Evolutionary conservation across 768 basidiomycete genomes (phyloP).

Genomic region (Leccinellum luteum): DNA sequence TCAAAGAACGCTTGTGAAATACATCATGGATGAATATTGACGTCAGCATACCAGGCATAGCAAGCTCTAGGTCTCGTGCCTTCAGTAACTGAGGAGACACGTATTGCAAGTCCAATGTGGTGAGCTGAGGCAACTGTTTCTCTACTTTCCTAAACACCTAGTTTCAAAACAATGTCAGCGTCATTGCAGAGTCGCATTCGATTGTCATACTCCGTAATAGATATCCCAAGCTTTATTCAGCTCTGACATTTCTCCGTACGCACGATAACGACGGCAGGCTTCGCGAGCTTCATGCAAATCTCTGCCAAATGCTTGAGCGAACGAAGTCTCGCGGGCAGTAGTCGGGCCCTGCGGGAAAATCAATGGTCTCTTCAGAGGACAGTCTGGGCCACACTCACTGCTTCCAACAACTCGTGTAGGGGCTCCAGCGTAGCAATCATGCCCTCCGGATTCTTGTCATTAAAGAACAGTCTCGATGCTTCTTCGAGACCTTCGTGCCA

Average conservation of each 20-base stretch:
- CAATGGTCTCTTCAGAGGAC: not conserved
- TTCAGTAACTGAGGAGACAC: conserved; percentile 91
- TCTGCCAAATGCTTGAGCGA: conserved; percentile 89
- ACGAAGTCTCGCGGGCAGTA: conserved; percentile 92
- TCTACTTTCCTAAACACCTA: conserved; percentile 96
- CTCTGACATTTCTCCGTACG: conserved; percentile 83
- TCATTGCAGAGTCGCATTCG: not conserved
- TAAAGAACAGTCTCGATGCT: conserved; percentile 94
- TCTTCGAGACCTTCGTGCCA: conserved; percentile 99
- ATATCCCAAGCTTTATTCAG: conserved; percentile 99
- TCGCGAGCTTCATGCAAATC: conserved; percentile 92
- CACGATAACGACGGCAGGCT: conserved; percentile 81
- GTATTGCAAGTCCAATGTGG: conserved; percentile 92
- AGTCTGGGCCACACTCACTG: conserved; percentile 43
- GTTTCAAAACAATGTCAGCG: not conserved
- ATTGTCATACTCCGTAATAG: conserved; percentile 75
- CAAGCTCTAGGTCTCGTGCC: conserved; percentile 85
- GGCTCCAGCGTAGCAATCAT: conserved; percentile 95
- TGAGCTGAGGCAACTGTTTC: conserved; percentile 86
- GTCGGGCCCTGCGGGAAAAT: conserved; percentile 69
- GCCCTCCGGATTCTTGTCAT: conserved; percentile 93
- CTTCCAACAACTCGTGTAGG: conserved; percentile 88
- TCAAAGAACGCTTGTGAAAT: not conserved
- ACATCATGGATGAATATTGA: not conserved
- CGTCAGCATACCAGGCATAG: conserved; percentile 75